phyloP scores from a whole-genome alignment of 441 rosid genomes.

The Pelargonium citronellum region DNA sequence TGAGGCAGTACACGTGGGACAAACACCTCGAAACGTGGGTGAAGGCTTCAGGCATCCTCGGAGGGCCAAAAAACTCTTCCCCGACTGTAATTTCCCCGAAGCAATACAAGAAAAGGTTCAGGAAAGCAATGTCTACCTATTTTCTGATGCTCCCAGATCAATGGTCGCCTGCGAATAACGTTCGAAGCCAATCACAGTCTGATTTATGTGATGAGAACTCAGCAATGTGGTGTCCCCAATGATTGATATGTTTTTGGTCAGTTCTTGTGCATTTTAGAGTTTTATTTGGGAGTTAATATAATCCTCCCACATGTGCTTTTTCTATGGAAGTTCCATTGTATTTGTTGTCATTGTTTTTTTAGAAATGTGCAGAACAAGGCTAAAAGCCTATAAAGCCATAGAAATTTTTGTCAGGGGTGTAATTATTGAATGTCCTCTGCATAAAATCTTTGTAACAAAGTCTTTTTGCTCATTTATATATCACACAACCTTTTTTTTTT shows the following conservation, averaged over 20 bases:
- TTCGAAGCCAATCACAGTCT: conserved; percentile 49
- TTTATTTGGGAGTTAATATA: conserved; percentile 25
- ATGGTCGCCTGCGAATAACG: conserved; percentile 65
- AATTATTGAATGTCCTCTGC: conserved; percentile 41
- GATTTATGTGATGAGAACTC: conserved; percentile 57
- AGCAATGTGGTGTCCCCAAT: conserved; percentile 35
- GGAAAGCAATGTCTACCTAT: conserved; percentile 93
- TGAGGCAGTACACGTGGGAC: conserved; percentile 99
- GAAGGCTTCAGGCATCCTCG: conserved; percentile 82
- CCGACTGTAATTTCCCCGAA: conserved; percentile 94
- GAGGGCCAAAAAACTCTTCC: conserved; percentile 67
- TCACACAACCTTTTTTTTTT: conserved; percentile 3
- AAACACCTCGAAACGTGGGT: conserved; percentile 97
- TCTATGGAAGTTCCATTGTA: conserved; percentile 23
- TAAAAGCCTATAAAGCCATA: conserved; percentile 24
- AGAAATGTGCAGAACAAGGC: conserved; percentile 35
- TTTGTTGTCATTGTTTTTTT: conserved; percentile 32
- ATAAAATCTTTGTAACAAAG: conserved; percentile 35
- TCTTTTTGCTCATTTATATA: conserved; percentile 17
- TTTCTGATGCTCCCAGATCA: conserved; percentile 97
- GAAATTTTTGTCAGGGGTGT: conserved; percentile 33
- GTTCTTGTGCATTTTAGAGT: conserved; percentile 34
- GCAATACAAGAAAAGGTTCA: conserved; percentile 90
- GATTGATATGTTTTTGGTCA: conserved; percentile 28
- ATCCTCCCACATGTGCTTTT: conserved; percentile 29